Base-by-base conservation (phyloP, 768 basidiomycete species). In the Phallus indusiatus region DNA sequence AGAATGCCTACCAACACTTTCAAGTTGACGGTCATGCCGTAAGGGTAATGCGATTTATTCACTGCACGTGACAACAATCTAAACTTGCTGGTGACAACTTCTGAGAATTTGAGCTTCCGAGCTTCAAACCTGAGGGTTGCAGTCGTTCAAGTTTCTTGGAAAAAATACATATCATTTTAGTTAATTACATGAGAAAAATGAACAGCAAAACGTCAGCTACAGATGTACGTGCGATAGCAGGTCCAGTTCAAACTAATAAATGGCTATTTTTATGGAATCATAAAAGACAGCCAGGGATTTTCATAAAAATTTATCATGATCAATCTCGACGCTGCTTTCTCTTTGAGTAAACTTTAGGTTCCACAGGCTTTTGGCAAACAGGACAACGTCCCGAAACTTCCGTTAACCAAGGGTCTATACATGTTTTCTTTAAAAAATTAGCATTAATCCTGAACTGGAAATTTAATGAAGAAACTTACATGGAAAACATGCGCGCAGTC, bases 401-500 rank as follows among this genome's bases (percentile, higher is more conserved):
- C 2, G 75, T 83, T 54, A 95, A 71, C 93, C 93, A 95, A 20
- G 90, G 89, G 67, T 95, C 92, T 47, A 94, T 72, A 68, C 92
- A 95, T 21, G 85, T 83, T 88, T 89, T 83, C 89, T 89, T 56
- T 60, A 35, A 61, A 60, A 58, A 47, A 62, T 12, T 47, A 18
- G 12, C n/a, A 51, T 35, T 55, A 36, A 28, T 21, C n/a, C 36
- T 49, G 28, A 33, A 4, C 7, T 34, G 4, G 33, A 16, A 20
- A 33, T 53, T 58, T 10, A 10, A 56, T 59, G 12, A 33, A 20
- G 34, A 24, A 3, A 75, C 88, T 70, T 62, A 93, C 91, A 73
- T 95, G 93, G 72, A 92, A 95, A 51, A 88, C 88, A 75, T 95
- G 93, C 1, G 86, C 86, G 64, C 93, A 95, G 1, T 75, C 76